Evolutionary conservation across 805 yeast genomes (phyloP).

Genomic region (Lipomyces spencermartinsiae): DNA sequence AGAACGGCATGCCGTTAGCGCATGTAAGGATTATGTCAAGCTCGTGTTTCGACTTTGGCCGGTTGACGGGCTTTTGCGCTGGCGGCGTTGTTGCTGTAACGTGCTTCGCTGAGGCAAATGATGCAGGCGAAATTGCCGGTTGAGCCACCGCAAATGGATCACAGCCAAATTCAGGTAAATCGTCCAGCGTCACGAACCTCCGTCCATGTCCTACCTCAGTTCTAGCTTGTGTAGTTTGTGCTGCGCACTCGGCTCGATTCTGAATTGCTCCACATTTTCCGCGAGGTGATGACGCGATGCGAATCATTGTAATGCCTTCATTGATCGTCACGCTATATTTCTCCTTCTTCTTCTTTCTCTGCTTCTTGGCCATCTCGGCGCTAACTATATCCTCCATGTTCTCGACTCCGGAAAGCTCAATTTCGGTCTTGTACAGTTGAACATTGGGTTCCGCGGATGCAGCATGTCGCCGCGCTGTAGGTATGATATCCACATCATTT

Average conservation of each 20-base stretch:
- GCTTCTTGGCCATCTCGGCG: not conserved
- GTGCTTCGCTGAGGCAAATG: not conserved
- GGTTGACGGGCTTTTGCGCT: not conserved
- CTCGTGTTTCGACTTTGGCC: not conserved
- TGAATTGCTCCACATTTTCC: not conserved
- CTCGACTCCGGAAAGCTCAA: not conserved
- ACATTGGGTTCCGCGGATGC: not conserved
- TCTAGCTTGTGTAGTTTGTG: not conserved
- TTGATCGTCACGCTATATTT: not conserved
- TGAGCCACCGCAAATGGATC: not conserved
- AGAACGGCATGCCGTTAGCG: conserved; percentile 13
- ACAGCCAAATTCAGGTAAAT: not conserved
- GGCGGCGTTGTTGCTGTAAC: not conserved
- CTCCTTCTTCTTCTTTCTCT: not conserved
- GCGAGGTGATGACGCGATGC: not conserved
- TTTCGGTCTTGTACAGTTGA: not conserved
- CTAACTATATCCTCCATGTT: not conserved
- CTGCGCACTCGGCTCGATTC: not conserved
- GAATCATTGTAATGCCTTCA: not conserved
- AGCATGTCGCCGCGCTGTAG: not conserved
- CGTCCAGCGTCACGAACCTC: not conserved
- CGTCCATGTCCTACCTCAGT: not conserved
- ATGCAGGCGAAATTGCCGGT: not conserved
- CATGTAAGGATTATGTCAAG: not conserved
- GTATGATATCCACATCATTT: not conserved